phyloP scores from a whole-genome alignment of 768 basidiomycete species.

The Dacryopinax primogenitus region DNA sequence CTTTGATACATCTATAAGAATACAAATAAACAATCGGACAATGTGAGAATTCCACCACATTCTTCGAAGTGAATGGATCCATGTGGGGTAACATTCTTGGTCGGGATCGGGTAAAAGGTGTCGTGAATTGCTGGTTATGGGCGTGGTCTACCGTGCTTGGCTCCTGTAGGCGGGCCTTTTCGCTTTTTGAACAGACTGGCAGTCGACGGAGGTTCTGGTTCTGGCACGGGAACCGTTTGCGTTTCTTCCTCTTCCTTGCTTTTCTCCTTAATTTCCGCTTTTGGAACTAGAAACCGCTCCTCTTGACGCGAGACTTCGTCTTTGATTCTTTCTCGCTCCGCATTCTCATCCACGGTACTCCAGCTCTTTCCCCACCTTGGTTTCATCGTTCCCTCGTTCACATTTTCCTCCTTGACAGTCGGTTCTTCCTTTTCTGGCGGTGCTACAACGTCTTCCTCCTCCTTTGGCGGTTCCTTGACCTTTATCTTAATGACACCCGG shows the following conservation, averaged over 20 bases:
- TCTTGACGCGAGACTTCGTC: constrained; percentile 17
- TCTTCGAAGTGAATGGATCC: too few relatives aligned
- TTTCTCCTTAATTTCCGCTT: constrained; percentile 13
- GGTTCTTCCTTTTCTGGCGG: constrained; percentile 19
- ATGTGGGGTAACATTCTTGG: too few relatives aligned
- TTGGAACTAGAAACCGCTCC: constrained; percentile 13
- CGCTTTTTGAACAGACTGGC: constrained; percentile 29
- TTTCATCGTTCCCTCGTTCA: neutral
- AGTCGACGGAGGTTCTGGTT: constrained; percentile 1
- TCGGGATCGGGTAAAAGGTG: too few relatives aligned
- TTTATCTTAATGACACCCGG: constrained; percentile 57
- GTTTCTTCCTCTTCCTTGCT: constrained; percentile 14
- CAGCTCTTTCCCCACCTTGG: constrained; percentile 4
- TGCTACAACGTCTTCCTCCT: constrained; percentile 36
- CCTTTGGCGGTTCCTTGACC: constrained; percentile 27
- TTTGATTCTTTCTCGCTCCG: constrained; percentile 14
- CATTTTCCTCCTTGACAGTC: constrained; percentile 1
- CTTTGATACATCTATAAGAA: too few relatives aligned
- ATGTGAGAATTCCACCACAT: too few relatives aligned
- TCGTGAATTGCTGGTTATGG: too few relatives aligned
- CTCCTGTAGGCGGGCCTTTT: constrained; percentile 14
- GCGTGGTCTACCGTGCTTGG: constrained; percentile 6
- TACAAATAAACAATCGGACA: too few relatives aligned
- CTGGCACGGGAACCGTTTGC: constrained; percentile 5
- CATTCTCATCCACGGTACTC: neutral